A percentile compares a stretch with the other conserved stretches of the same genome.
Evolutionary conservation across 2,329 filamentous ascomycete species (phyloP).

Genomic region (Cercospora sp.): DNA sequence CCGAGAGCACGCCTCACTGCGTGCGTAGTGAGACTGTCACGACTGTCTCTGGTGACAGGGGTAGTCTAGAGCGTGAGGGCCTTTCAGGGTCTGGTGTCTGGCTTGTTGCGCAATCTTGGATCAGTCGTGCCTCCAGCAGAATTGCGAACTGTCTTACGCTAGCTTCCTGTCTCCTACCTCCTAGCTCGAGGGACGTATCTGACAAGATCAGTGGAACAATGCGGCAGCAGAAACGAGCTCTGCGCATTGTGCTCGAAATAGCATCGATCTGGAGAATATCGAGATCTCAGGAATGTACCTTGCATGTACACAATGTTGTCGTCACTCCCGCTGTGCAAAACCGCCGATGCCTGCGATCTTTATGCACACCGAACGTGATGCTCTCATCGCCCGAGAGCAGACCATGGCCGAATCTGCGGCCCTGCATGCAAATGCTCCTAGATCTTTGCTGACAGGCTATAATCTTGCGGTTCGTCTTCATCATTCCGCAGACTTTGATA

Average conservation of each 20-base stretch:
- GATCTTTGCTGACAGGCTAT: background rate
- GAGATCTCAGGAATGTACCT: background rate
- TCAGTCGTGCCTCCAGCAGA: background rate
- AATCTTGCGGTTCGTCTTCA: slow-evolving; percentile 8
- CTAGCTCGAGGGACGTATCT: background rate
- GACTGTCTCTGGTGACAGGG: background rate
- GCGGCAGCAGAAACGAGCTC: background rate
- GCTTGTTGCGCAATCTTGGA: slow-evolving; percentile 4
- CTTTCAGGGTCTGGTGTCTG: slow-evolving; percentile 2
- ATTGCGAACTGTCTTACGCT: background rate
- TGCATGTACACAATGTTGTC: background rate
- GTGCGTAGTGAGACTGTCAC: background rate
- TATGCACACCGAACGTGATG: background rate
- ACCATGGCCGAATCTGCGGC: background rate
- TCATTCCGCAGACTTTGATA: slow-evolving; percentile 4
- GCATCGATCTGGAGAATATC: background rate
- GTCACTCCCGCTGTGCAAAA: background rate
- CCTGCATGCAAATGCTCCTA: background rate
- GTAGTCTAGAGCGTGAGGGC: slow-evolving; percentile 1
- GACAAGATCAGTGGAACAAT: background rate
- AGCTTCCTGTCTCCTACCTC: background rate
- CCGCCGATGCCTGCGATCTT: slow-evolving; percentile 1
- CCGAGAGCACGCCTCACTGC: background rate
- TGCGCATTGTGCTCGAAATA: slow-evolving; percentile 1
- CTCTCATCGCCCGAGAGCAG: background rate